Evolutionary conservation across 2,329 filamentous ascomycete species (phyloP).

Genomic region (Aspergillus costaricaensis): DNA sequence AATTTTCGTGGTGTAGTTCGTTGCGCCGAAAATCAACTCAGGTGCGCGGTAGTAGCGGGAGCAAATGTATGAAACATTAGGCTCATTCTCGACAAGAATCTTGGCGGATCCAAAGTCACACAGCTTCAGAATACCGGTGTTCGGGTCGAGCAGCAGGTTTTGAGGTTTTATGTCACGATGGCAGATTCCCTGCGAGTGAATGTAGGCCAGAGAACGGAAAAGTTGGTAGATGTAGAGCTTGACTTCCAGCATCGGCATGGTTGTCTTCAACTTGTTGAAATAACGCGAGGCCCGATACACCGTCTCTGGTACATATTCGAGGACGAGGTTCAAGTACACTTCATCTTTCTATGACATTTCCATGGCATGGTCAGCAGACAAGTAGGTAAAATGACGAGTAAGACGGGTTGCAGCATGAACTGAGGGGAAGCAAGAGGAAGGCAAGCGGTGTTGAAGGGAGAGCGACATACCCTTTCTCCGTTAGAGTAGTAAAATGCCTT

Average conservation of each 20-base stretch:
- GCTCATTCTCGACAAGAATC: constrained; percentile 97
- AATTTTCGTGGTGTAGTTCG: constrained; percentile 99
- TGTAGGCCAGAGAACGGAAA: constrained; percentile 96
- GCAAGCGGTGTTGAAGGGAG: not conserved
- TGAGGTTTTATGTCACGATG: constrained; percentile 99
- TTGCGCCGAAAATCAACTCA: constrained; percentile 96
- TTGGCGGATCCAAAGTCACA: constrained; percentile 99
- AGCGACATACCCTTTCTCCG: constrained; percentile 78
- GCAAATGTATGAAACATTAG: constrained; percentile 99
- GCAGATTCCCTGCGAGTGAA: constrained; percentile 98
- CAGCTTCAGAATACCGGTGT: constrained; percentile 88
- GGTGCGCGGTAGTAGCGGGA: constrained; percentile 98
- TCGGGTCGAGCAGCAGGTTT: constrained; percentile 90
- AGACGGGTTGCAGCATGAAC: not conserved
- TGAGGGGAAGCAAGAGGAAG: constrained; percentile 5
- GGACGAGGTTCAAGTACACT: constrained; percentile 96
- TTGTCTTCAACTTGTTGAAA: constrained; percentile 99
- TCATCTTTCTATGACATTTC: constrained; percentile 76
- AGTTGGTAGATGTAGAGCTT: constrained; percentile 99
- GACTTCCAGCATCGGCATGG: constrained; percentile 97
- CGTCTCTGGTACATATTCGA: constrained; percentile 97
- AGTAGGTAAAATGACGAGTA: not conserved
- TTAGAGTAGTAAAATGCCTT: constrained; percentile 99
- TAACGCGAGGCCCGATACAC: constrained; percentile 97
- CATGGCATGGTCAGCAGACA: constrained; percentile 12